These are phyloP conservation scores for Aeschynomene evenia DNA, from an alignment of 306 rosid genomes.

Conservation along the genomic window DNA sequence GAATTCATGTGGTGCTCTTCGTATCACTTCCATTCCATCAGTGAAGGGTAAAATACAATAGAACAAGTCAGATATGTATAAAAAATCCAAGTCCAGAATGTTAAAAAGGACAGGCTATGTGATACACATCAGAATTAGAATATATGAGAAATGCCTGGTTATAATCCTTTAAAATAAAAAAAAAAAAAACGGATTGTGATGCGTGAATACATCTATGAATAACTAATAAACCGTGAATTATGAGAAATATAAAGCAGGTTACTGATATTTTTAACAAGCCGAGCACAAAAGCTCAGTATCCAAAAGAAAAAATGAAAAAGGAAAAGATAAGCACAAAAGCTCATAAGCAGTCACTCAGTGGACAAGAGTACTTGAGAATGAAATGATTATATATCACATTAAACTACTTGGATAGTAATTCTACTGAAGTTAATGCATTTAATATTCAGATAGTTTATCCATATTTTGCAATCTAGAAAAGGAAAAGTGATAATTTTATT, in stretches of 20 bases:
- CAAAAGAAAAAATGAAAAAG: too few species aligned
- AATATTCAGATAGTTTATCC: neutral
- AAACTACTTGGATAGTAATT: neutral
- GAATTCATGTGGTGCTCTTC: slow-evolving; percentile 99
- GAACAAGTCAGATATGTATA: slow-evolving; percentile 27
- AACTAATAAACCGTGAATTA: neutral
- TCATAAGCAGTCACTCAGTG: slow-evolving; percentile 13
- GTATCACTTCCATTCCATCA: slow-evolving; percentile 71
- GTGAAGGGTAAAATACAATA: slow-evolving; percentile 27
- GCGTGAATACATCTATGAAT: neutral
- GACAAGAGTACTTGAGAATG: slow-evolving; percentile 4
- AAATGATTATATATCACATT: slow-evolving; percentile 4
- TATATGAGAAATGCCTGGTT: neutral
- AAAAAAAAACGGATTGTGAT: neutral
- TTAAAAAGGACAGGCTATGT: neutral
- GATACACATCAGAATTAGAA: neutral
- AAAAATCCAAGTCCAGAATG: neutral
- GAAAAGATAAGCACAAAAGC: neutral
- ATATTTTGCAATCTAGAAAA: neutral
- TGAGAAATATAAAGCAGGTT: slow-evolving; percentile 10
- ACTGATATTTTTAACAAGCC: neutral
- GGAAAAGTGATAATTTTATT: neutral
- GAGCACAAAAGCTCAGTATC: neutral
- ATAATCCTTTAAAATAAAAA: neutral
- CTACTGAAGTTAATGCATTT: neutral